These are phyloP conservation scores for Quercus alba DNA, from an alignment of 306 rosid species.

Conservation along the genomic window DNA sequence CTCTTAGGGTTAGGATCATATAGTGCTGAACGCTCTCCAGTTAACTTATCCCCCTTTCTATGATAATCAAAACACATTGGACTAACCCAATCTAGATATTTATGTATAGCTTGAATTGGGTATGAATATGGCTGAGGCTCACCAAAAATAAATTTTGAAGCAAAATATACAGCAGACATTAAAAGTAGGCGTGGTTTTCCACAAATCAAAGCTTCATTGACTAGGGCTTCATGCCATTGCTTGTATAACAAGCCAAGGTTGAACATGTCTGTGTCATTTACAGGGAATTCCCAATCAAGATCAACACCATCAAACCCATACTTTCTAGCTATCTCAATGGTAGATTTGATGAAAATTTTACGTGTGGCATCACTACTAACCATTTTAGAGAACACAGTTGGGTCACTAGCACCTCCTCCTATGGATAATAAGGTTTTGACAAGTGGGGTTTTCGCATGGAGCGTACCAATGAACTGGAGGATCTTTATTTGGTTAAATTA, in stretches of 20 bases:
- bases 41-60: slow-evolving; percentile 58
- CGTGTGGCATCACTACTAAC: slow-evolving; percentile 31
- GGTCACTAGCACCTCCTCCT: slow-evolving; percentile 64
- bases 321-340: slow-evolving; percentile 50
- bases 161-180: slow-evolving; percentile 60
- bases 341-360: slow-evolving; percentile 52
- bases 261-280: slow-evolving; percentile 44
- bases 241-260: slow-evolving; percentile 48
- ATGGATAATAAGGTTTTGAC: slow-evolving; percentile 61
- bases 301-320: slow-evolving; percentile 74
- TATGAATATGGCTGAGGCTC: slow-evolving; percentile 32
- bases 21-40: slow-evolving; percentile 50
- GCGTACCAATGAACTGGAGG: slow-evolving; percentile 37
- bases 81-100: slow-evolving; percentile 60
- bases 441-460: slow-evolving; percentile 33
- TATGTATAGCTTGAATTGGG: slow-evolving; percentile 38
- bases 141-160: slow-evolving; percentile 33
- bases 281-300: slow-evolving; percentile 84
- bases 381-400: slow-evolving; percentile 50
- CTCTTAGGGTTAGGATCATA: slow-evolving; percentile 42
- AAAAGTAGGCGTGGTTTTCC: slow-evolving; percentile 45
- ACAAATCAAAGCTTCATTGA: slow-evolving; percentile 13
- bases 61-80: slow-evolving; percentile 83
- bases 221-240: slow-evolving; percentile 55
- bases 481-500: slow-evolving; percentile 24